Percentiles rank a stretch among this genome's conserved stretches.
Conservation (phyloP, 768 basidiomycete genomes). For the Boletus coccyginus region DNA sequence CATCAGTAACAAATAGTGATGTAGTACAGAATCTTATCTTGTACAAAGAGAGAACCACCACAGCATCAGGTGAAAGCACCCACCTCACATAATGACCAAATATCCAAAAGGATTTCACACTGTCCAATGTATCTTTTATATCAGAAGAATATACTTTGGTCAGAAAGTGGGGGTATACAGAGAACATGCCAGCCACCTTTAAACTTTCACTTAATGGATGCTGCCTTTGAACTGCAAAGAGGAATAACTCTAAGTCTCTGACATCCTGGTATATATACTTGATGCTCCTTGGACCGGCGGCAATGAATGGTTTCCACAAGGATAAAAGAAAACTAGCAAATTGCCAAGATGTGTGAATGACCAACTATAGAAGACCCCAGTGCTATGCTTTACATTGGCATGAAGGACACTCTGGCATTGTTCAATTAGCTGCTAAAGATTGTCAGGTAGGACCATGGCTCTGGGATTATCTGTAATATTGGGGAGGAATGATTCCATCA, state of each 20-base stretch:
- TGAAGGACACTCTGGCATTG: neutral
- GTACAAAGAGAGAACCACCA: neutral
- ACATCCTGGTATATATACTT: constrained; percentile 4
- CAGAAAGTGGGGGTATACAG: constrained; percentile 2
- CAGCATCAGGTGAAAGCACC: neutral
- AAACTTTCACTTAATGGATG: neutral
- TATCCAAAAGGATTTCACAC: neutral
- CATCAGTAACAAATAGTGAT: neutral
- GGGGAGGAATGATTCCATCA: neutral
- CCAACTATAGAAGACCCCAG: neutral
- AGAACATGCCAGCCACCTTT: neutral
- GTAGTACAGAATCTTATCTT: neutral
- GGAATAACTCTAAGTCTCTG: neutral
- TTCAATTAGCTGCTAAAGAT: neutral
- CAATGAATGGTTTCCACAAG: neutral
- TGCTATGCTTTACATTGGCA: neutral
- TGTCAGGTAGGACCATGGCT: neutral
- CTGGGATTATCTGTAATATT: neutral
- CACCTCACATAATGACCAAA: neutral
- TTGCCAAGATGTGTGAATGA: constrained; percentile 8
- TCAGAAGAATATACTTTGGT: neutral
- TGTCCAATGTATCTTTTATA: neutral
- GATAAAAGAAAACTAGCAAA: constrained; percentile 10
- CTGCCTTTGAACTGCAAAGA: constrained; percentile 1
- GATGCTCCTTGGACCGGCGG: constrained; percentile 2